phyloP scores from a whole-genome alignment of 352 stramenopile genomes.

The Pythium apleroticum region DNA sequence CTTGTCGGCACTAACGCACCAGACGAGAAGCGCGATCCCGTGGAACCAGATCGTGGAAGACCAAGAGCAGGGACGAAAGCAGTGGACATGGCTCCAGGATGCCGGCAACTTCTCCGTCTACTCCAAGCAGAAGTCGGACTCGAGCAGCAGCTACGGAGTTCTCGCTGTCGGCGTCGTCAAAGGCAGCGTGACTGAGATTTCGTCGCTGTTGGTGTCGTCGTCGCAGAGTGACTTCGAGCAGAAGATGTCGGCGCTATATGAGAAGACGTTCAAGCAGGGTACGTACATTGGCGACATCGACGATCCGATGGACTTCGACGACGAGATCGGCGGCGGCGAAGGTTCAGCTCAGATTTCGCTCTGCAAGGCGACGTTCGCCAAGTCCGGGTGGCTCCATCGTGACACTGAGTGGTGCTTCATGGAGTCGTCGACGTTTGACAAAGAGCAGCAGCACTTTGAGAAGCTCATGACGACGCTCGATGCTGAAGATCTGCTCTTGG shows the following conservation, averaged over 20 bases:
- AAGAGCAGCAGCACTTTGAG: not conserved
- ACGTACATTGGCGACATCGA: not conserved
- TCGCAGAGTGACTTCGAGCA: not conserved
- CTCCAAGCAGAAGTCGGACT: not conserved
- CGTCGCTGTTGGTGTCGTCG: not conserved
- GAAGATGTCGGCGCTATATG: not conserved
- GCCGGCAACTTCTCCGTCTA: not conserved
- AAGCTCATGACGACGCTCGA: not conserved
- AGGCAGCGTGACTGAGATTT: not conserved
- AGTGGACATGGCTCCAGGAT: not conserved
- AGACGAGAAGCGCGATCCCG: not conserved
- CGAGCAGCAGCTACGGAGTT: not conserved
- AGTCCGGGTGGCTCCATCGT: not conserved
- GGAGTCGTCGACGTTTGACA: not conserved
- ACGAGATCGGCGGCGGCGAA: not conserved
- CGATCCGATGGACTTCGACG: not conserved
- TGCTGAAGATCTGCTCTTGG: not conserved
- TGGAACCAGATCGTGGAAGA: constrained; percentile 4
- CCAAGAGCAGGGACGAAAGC: not conserved
- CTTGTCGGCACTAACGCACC: not conserved
- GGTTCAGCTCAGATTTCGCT: not conserved
- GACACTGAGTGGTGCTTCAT: constrained; percentile 1
- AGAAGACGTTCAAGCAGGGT: not conserved
- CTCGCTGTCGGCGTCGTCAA: not conserved
- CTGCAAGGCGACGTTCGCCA: not conserved